phyloP scores from a whole-genome alignment of 225 moss, liverwort and hornwort species.

The Polytrichum commune region DNA sequence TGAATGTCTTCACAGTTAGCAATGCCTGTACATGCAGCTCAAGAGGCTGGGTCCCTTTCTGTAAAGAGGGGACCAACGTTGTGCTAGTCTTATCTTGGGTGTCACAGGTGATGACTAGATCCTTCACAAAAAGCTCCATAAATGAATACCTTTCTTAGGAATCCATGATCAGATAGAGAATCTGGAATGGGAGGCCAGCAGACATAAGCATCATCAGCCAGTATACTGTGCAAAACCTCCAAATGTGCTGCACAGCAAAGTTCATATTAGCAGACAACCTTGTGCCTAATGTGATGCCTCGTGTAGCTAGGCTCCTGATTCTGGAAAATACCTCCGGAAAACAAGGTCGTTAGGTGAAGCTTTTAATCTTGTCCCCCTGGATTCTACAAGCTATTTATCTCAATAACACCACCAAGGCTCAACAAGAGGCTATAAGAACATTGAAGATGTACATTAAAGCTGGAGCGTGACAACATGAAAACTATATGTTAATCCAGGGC shows the following conservation, averaged over 20 bases:
- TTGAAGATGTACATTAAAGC: not conserved
- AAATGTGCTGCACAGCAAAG: conserved; percentile 62
- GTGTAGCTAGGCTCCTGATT: too few relatives aligned
- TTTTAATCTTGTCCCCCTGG: too few relatives aligned
- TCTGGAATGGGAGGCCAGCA: conserved; percentile 81
- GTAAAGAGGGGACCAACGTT: not conserved
- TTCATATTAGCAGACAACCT: conserved; percentile 1
- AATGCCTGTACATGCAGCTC: too few relatives aligned
- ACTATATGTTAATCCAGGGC: not conserved
- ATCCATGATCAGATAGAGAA: conserved; percentile 92
- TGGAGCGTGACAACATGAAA: conserved; percentile 10
- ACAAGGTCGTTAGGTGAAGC: too few relatives aligned
- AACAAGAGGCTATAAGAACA: too few relatives aligned
- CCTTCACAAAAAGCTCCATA: conserved; percentile 2
- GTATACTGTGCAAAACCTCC: conserved; percentile 90
- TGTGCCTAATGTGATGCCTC: not conserved
- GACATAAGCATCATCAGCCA: conserved; percentile 99
- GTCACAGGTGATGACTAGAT: not conserved
- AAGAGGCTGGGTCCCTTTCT: not conserved
- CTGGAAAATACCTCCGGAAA: too few relatives aligned
- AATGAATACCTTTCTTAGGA: conserved; percentile 77
- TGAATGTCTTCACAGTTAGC: too few relatives aligned
- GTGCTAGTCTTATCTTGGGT: conserved; percentile 1
- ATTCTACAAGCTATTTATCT: too few relatives aligned
- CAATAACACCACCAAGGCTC: too few relatives aligned